Percentiles rank a stretch among this genome's conserved stretches.
Evolutionary conservation across 345 rosid genomes (phyloP).

Genomic region (Syzygium aromaticum): DNA sequence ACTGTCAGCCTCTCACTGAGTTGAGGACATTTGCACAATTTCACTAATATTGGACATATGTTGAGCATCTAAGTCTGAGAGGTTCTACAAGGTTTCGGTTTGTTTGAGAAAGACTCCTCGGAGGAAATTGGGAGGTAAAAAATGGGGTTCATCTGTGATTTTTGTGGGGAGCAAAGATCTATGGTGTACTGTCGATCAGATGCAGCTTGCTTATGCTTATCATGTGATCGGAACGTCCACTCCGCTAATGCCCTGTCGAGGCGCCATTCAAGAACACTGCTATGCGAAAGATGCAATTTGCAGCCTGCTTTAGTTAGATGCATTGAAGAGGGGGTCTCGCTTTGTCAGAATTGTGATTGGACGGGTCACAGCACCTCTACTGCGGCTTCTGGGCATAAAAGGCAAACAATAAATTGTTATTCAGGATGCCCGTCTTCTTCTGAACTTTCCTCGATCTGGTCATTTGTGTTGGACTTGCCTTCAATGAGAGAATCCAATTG

Average conservation of each 20-base stretch:
- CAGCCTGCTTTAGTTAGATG: conserved; percentile 77
- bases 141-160: conserved; percentile 88
- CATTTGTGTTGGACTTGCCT: conserved; percentile 50
- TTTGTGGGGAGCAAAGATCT: conserved; percentile 80
- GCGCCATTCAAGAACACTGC: conserved; percentile 75
- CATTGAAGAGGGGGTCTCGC: conserved; percentile 58
- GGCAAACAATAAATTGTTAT: conserved; percentile 71
- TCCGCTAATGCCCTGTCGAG: conserved; percentile 88
- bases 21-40: neutral
- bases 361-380: conserved; percentile 46
- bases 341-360: conserved; percentile 98
- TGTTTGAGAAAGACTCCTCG: neutral
- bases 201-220: conserved; percentile 84
- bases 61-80: neutral
- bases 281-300: conserved; percentile 78
- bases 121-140: conserved; percentile 7
- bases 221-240: conserved; percentile 85
- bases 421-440: conserved; percentile 89
- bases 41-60: neutral
- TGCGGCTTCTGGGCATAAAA: conserved; percentile 43
- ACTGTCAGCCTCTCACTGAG: neutral
- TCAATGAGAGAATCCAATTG: conserved; percentile 48
- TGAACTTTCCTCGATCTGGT: conserved; percentile 87
- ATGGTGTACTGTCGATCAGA: conserved; percentile 90
- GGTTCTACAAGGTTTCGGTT: neutral